Conservation (phyloP, 805 yeast species). For the Yamadazyma sp. region DNA sequence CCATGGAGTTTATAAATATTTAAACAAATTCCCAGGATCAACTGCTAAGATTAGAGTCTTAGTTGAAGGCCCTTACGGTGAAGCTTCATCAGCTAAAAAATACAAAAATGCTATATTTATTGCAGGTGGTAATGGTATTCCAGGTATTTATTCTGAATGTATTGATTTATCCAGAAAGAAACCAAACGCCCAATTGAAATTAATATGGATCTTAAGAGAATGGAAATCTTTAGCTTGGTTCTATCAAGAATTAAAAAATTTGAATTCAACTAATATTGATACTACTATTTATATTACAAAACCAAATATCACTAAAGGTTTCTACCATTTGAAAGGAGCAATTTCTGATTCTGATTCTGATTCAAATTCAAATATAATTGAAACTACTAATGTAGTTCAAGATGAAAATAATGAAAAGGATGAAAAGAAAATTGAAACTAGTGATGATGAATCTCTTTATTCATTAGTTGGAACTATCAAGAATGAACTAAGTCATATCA, state of each 20-base stretch:
- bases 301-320: constrained; percentile 17
- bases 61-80: constrained; percentile 66
- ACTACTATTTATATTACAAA: constrained; percentile 27
- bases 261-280: constrained; percentile 26
- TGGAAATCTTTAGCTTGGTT: constrained; percentile 51
- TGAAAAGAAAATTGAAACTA: constrained; percentile 1
- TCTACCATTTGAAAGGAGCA: constrained; percentile 10
- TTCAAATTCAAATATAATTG: constrained; percentile 3
- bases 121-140: constrained; percentile 77
- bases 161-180: constrained; percentile 23
- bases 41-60: constrained; percentile 24
- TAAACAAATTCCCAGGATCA: constrained; percentile 24
- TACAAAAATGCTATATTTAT: constrained; percentile 56
- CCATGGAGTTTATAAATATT: constrained; percentile 24
- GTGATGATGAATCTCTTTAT: constrained; percentile 3
- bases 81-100: constrained; percentile 43
- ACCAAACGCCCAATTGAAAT: constrained; percentile 28
- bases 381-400: not conserved
- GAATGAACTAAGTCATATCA: constrained; percentile 27
- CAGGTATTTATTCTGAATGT: constrained; percentile 51
- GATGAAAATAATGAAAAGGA: constrained; percentile 9
- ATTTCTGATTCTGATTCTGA: constrained; percentile 13
- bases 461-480: constrained; percentile 13
- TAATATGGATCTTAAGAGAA: constrained; percentile 68
- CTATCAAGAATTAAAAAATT: constrained; percentile 36